phyloP scores from a whole-genome alignment of 495 filamentous ascomycete species.

The Aspergillus carlsbadensis region DNA sequence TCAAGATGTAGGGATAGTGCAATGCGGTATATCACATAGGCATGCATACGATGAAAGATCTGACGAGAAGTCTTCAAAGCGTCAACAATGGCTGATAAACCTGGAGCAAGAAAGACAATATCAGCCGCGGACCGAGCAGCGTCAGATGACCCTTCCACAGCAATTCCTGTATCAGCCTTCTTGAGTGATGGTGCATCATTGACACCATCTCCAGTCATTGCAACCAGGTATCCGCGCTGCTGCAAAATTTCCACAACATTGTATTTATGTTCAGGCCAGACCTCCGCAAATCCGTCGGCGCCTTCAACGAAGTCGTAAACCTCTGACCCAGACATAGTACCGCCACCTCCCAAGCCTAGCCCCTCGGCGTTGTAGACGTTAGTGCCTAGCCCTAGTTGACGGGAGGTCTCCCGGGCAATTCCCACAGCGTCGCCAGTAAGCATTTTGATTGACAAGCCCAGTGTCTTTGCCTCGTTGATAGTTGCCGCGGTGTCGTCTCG shows the following conservation, averaged over 20 bases:
- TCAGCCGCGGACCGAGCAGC: conserved; percentile 90
- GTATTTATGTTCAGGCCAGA: conserved; percentile 97
- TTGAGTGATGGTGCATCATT: conserved; percentile 96
- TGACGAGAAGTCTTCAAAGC: conserved; percentile 91
- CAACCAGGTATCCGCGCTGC: conserved; percentile 90
- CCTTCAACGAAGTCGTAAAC: conserved; percentile 93
- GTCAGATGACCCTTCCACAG: conserved; percentile 90
- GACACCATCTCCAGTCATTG: conserved; percentile 98
- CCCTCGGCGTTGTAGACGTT: conserved; percentile 93
- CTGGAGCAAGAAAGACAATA: conserved; percentile 89
- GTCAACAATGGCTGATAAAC: conserved; percentile 89
- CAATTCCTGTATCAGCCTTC: conserved; percentile 86
- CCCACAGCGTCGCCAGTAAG: conserved; percentile 94
- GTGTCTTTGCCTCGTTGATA: conserved; percentile 81
- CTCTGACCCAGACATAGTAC: conserved; percentile 88
- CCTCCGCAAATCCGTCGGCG: conserved; percentile 92
- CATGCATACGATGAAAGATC: conserved; percentile 97
- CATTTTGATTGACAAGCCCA: conserved; percentile 93
- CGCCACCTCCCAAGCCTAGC: conserved; percentile 79
- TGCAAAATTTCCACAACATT: conserved; percentile 95
- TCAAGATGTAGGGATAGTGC: conserved; percentile 87
- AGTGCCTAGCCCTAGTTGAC: conserved; percentile 85
- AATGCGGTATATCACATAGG: conserved; percentile 95
- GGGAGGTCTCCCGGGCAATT: conserved; percentile 88
- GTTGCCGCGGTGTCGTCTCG: conserved; percentile 89